Base-by-base conservation (phyloP, 2,329 filamentous ascomycete genomes). In the Exophiala spinifera region DNA sequence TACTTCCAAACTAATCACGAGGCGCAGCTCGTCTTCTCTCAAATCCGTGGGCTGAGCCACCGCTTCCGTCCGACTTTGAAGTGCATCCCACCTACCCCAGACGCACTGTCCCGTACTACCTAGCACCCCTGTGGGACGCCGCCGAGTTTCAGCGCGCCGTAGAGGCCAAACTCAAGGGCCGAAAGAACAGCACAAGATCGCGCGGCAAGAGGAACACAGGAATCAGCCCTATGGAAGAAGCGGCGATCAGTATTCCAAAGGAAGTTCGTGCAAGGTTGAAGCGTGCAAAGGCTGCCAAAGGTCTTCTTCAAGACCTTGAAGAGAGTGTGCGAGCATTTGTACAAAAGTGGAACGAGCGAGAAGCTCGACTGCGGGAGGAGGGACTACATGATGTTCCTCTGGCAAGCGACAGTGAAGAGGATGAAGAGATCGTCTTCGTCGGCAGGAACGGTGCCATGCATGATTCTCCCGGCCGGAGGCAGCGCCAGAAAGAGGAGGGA, bases 381-480 rank as follows among this genome's bases (percentile, higher is more conserved):
- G 73, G 74, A 39, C 66, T 74, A 51, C 72, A 74, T 8, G 73
- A 76, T 60, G 70, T 74, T 1, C 70, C 75, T 25, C 67, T 70
- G 13, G 59, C 63, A 15, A 53, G 57, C 19, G 53, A 61, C 36
- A 49, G 56, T 50, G 77, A 77, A 37, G 80, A 81, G 25, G 90
- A 95, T 58, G 91, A 96, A 59, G 90, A 96, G 73, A 90, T 96
- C 61, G 91, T 96, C 10, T 96, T 96, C 69, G 84, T 95, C 4
- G 91, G 89, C 1, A 76, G 82, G 8, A 82, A 84, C 53, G 80
- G 82, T 65, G 68, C 84, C 74, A 79, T 86, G 84, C 69, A 82
- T 71, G 70, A 89, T 76, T 68, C 76, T 56, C 73, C 76, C 40
- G 73, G 74, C 42, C 79, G 78, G 66, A 80, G 79, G 67, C 74